A percentile compares a stretch with the other conserved stretches of the same genome.
Evolutionary conservation across 768 basidiomycete genomes (phyloP).

Genomic region (Galerina marginata): DNA sequence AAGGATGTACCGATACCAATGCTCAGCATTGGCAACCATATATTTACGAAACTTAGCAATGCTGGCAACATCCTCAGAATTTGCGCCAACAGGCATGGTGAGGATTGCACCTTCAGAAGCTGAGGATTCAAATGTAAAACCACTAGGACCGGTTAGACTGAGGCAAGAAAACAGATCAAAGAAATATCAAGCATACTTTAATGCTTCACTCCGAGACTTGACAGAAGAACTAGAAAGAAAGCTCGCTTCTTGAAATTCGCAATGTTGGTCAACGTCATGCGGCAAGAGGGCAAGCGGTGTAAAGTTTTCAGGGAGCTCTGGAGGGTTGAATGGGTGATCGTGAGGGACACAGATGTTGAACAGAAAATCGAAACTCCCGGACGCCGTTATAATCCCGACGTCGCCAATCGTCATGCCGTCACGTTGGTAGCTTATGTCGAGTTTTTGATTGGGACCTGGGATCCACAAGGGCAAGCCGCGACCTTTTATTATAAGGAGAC

Average conservation of each 20-base stretch:
- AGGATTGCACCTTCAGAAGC: conserved; percentile 26
- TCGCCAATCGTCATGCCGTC: conserved; percentile 22
- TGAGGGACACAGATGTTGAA: conserved; percentile 23
- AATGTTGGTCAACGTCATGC: conserved; percentile 7
- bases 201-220: not conserved
- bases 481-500: conserved; percentile 18
- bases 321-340: conserved; percentile 18
- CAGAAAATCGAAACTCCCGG: conserved; percentile 23
- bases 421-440: conserved; percentile 15
- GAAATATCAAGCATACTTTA: not conserved
- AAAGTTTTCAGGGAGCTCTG: conserved; percentile 18
- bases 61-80: conserved; percentile 16
- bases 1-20: conserved; percentile 23
- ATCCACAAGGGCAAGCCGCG: conserved; percentile 25
- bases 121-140: conserved; percentile 16
- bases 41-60: conserved; percentile 16
- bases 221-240: conserved; percentile 18
- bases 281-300: conserved; percentile 6
- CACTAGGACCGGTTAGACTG: not conserved
- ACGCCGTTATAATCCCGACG: conserved; percentile 22
- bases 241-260: conserved; percentile 11
- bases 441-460: conserved; percentile 17
- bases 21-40: conserved; percentile 15
- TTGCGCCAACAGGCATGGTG: conserved; percentile 24
- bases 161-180: not conserved